Base-by-base conservation (phyloP, 352 stramenopile species). In the Globisporangium orthogonon region DNA sequence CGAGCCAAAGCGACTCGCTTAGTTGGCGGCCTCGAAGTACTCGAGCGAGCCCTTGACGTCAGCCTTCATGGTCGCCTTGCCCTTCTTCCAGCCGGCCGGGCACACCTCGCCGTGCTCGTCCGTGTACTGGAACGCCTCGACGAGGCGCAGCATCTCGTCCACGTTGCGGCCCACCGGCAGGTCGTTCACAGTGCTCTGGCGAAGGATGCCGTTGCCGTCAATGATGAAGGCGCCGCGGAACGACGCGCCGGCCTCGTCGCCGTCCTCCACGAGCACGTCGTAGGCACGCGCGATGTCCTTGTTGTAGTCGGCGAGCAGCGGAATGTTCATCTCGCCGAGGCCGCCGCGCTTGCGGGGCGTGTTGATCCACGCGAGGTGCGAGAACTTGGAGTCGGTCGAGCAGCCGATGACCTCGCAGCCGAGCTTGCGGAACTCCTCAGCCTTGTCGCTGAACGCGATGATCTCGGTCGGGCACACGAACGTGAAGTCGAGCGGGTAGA, bases 181-280 rank as follows among this genome's bases (percentile, higher is more conserved):
- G 71, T 97, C 94, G 81, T 97, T 97, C 57, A 97, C 66, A 40
- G 87, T 95, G 54, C 90, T 89, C 66, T 95, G 86, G 65, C 92
- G 82, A 41, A 96, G 56, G 52, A 86, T 69, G 30, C 87, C 90
- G 52, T 97, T 70, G 39, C 80, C 79, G 66, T 97, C 87, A 63
- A 98, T 98, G 69, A 98, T 94, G 71, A 97, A 98, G 23, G 97
- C 76, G 1, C 89, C 93, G 45, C 90, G 86, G 18, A 97, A 75
- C 29, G 91, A 86, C 35, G 96, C 69, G 40, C 91, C 90, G 1
- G 73, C 66, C 96, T 97, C 91, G 23, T 23, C 23, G 23, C 23
- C 74, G 55, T 92, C 71, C 56, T 94, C 81, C 13, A 97, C 65
- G 11, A 97, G 76, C 53, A 97, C 89, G 37, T 87, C 91, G 62